Evolutionary conservation across 2,329 filamentous ascomycete species (phyloP).

Genomic region (Trichoderma asperellum): DNA sequence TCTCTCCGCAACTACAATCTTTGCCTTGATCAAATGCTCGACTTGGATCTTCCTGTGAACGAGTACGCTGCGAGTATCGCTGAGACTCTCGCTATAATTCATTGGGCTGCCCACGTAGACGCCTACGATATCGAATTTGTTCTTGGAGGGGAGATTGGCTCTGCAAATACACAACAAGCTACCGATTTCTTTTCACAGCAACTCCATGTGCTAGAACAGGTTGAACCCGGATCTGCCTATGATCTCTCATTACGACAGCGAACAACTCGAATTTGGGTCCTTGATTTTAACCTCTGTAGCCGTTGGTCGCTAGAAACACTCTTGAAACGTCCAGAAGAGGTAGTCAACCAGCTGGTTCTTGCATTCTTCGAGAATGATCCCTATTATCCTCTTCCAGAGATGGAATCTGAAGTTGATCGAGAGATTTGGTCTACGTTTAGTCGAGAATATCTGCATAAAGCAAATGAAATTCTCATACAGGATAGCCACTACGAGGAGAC

Average conservation of each 20-base stretch:
- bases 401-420: slow-evolving; percentile 26
- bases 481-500: background rate
- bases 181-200: background rate
- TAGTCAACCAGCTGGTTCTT: slow-evolving; percentile 31
- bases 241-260: background rate
- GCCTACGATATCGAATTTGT: slow-evolving; percentile 62
- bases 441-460: background rate
- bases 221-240: background rate
- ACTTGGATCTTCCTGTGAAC: slow-evolving; percentile 41
- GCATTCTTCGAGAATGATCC: slow-evolving; percentile 36
- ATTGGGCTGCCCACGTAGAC: slow-evolving; percentile 54
- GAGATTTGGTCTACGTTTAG: slow-evolving; percentile 31
- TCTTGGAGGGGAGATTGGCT: slow-evolving; percentile 39
- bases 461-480: background rate
- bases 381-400: slow-evolving; percentile 34
- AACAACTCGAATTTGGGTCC: background rate
- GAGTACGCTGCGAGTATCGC: slow-evolving; percentile 53
- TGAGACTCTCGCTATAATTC: slow-evolving; percentile 52
- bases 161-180: slow-evolving; percentile 22
- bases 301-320: background rate
- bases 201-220: background rate
- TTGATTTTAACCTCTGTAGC: background rate
- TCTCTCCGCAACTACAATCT: slow-evolving; percentile 53
- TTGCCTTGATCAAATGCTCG: slow-evolving; percentile 54
- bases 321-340: background rate